Evolutionary conservation across 257 asterid species (phyloP).

Genomic region (Gardenia jasminoides): DNA sequence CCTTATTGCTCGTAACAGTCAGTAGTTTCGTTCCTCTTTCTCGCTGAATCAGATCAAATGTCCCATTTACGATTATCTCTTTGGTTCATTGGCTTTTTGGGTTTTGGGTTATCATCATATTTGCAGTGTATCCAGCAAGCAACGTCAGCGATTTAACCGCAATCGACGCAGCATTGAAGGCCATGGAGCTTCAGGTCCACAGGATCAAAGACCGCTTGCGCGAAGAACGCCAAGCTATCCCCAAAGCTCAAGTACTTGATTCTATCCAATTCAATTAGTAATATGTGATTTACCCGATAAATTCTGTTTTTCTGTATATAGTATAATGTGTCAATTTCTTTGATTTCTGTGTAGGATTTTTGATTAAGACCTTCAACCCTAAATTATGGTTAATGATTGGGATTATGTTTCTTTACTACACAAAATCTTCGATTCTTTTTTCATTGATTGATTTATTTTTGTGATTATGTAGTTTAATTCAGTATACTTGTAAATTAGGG

Average conservation of each 20-base stretch:
- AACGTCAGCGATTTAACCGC: constrained; percentile 72
- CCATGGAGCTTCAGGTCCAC: constrained; percentile 91
- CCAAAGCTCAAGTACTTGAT: constrained; percentile 70
- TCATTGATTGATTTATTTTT: no score
- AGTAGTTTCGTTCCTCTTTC: background rate
- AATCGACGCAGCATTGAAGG: constrained; percentile 63
- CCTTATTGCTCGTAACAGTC: constrained; percentile 93
- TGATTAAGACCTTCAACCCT: background rate
- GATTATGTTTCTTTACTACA: background rate
- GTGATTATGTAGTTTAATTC: background rate
- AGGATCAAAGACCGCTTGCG: constrained; percentile 66
- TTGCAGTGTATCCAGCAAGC: constrained; percentile 78
- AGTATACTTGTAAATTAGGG: background rate
- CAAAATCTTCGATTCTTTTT: background rate
- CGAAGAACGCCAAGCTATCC: constrained; percentile 81
- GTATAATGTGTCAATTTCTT: background rate
- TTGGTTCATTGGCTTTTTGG: background rate
- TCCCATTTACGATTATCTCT: background rate
- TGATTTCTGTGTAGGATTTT: background rate
- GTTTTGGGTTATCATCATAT: background rate
- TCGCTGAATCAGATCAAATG: background rate
- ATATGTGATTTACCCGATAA: background rate
- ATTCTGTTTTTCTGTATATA: background rate
- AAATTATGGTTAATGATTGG: background rate
- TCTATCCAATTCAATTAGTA: background rate